These are phyloP conservation scores for Rugonectria rugulosa DNA, from an alignment of 2,329 filamentous ascomycete species.

Conservation along the genomic window DNA sequence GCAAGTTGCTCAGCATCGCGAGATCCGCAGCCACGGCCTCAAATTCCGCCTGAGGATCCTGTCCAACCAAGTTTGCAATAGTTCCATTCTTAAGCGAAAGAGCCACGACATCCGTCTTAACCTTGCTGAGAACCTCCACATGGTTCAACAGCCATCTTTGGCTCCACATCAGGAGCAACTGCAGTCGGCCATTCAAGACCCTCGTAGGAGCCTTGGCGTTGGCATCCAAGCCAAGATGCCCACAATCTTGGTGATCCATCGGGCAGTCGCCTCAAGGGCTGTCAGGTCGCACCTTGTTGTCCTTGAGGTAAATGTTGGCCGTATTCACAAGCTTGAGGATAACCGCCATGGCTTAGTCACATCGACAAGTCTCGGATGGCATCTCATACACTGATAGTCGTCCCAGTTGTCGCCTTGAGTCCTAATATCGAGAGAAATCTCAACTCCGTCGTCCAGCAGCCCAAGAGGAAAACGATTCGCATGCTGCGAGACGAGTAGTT, in stretches of 20 bases:
- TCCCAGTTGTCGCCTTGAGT: constrained; percentile 79
- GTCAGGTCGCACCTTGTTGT: constrained; percentile 56
- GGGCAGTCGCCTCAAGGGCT: constrained; percentile 65
- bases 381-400: constrained; percentile 69
- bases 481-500: constrained; percentile 80
- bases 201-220: constrained; percentile 62
- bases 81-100: constrained; percentile 59
- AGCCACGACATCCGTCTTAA: constrained; percentile 55
- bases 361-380: not conserved
- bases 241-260: constrained; percentile 84
- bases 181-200: constrained; percentile 63
- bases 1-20: constrained; percentile 62
- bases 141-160: constrained; percentile 54
- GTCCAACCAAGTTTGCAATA: constrained; percentile 52
- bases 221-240: constrained; percentile 80
- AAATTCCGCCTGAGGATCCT: constrained; percentile 57
- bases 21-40: constrained; percentile 54
- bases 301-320: constrained; percentile 69
- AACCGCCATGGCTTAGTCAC: constrained; percentile 79
- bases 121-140: constrained; percentile 51
- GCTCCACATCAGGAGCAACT: constrained; percentile 51
- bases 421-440: constrained; percentile 86
- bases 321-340: constrained; percentile 80
- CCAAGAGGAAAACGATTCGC: constrained; percentile 86
- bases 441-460: constrained; percentile 89